Base-by-base conservation (phyloP, 2,329 filamentous ascomycete genomes). In the Graphilbum ipis-grandicollis region DNA sequence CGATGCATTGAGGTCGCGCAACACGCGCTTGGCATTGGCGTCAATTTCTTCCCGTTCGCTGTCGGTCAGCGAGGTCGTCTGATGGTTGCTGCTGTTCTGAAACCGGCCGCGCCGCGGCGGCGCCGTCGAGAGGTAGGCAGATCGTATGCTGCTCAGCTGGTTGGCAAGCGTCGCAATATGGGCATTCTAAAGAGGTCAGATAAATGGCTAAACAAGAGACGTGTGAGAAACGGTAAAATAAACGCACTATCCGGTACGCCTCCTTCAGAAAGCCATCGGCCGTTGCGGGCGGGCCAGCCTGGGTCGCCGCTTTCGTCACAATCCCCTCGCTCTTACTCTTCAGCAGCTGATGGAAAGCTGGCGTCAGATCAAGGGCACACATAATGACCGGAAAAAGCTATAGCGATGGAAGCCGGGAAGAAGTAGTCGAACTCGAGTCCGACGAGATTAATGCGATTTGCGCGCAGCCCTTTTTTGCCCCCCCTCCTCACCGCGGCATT, bases 191-290 rank as follows among this genome's bases (percentile, higher is more conserved):
- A 15, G n/a, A 21, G 28, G 28, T 29, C 28, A 6, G 8, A 29
- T 12, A 29, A 22, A 13, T 9, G 17, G n/a, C 6, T 18, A 25
- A 12, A 15, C 4, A 6, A 13, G 6, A 19, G 13, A 10, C 26
- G 21, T 21, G 21, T 22, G 9, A 32, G 5, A 25, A 23, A 10
- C 21, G 6, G 21, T 5, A 23, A 23, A 5, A 6, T 23, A 8
- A 35, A 56, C 68, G 50, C 62, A 92, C 86, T 56, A 96, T 94
- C 53, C 79, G 74, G 58, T 93, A 90, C 37, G 90, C 90, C 58
- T 96, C 88, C 52, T 88, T 85, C 25, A 96, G 63, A 53, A 96
- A 98, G 49, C 80, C 79, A 53, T 94, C 82, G 35, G 90, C 68
- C 47, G n/a, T n/a, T n/a, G n/a, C n/a, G n/a, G n/a, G n/a, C n/a